Conservation (phyloP, 768 basidiomycete species). For the Mycena olivaceomarginata region DNA sequence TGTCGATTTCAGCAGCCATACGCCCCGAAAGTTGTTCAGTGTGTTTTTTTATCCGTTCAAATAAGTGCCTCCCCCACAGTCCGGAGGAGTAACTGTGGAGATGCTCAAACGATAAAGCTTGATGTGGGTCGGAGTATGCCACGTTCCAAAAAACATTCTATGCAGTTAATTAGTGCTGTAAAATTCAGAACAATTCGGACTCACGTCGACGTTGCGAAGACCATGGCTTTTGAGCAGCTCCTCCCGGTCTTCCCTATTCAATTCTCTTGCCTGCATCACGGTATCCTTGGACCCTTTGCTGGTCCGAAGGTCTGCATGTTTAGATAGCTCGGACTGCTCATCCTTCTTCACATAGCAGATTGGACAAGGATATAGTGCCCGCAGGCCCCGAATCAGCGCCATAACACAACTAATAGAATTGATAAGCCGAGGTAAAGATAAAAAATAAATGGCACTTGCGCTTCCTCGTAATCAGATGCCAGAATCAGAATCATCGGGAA, state of each 20-base stretch:
- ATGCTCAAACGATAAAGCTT: conserved; percentile 59
- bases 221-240: neutral
- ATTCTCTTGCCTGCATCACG: no score
- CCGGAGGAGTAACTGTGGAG: conserved; percentile 55
- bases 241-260: neutral
- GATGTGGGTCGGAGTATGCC: conserved; percentile 55
- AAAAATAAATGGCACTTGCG: no score
- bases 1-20: conserved; percentile 42
- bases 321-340: no score
- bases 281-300: no score
- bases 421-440: no score
- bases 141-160: conserved; percentile 66
- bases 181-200: neutral
- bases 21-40: conserved; percentile 36
- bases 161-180: neutral
- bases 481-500: conserved; percentile 45
- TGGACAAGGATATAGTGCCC: no score
- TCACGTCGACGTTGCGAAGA: neutral
- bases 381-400: no score
- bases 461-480: no score
- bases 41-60: conserved; percentile 48
- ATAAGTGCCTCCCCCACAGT: conserved; percentile 51
- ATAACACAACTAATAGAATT: no score
- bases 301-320: no score
- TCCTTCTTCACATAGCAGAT: no score